A percentile compares a stretch with the other conserved stretches of the same genome.
Conservation (phyloP, 2,329 filamentous ascomycete genomes). For the Colletotrichum tofieldiae region DNA sequence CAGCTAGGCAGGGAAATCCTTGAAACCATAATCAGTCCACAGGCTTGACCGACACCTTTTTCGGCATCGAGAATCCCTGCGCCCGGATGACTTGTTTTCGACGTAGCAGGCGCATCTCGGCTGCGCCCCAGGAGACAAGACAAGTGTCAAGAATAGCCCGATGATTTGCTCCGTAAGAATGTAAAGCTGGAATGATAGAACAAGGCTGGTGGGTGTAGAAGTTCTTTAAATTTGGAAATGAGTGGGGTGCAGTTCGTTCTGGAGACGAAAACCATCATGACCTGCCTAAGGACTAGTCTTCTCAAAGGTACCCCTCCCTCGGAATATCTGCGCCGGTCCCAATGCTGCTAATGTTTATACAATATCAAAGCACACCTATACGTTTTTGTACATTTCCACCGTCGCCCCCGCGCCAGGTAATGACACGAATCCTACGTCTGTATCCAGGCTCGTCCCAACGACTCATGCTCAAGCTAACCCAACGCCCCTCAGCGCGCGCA, state of each 20-base stretch:
- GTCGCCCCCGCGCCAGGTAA: not conserved
- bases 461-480: slow-evolving; percentile 61
- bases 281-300: not conserved
- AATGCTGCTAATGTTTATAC: slow-evolving; percentile 5
- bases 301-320: not conserved
- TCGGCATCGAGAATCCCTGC: no score
- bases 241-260: not conserved
- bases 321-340: not conserved
- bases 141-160: not conserved
- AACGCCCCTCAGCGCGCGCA: slow-evolving; percentile 69
- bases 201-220: not conserved
- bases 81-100: no score
- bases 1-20: no score
- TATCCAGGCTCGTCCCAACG: not conserved
- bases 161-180: not conserved
- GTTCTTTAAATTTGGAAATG: not conserved
- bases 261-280: not conserved
- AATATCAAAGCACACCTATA: not conserved
- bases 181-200: not conserved
- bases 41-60: no score
- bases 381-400: slow-evolving; percentile 15
- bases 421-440: not conserved
- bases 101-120: not conserved
- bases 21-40: no score
- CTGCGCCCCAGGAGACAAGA: not conserved